Percentiles rank a stretch among this genome's conserved stretches.
Conservation (phyloP, 2,329 filamentous ascomycete genomes). For the Pseudodiploospora longispora region DNA sequence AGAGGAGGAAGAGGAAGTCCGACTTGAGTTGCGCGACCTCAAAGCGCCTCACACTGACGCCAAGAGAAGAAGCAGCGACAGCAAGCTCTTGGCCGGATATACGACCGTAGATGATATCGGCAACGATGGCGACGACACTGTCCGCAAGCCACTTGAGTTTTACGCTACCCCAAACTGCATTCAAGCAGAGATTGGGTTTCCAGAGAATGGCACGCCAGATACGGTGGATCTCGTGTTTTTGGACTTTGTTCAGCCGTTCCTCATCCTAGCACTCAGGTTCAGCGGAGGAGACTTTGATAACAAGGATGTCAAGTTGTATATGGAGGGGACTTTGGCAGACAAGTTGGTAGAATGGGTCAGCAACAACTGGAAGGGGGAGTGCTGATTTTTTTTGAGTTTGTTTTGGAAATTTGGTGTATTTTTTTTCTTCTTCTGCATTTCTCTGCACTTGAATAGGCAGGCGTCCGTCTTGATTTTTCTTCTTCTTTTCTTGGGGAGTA, state of each 20-base stretch:
- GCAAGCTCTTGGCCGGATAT: slow-evolving; percentile 59
- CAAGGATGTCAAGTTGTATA: slow-evolving; percentile 42
- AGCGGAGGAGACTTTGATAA: slow-evolving; percentile 42
- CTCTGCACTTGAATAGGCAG: not conserved
- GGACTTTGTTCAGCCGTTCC: slow-evolving; percentile 80
- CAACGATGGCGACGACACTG: slow-evolving; percentile 79
- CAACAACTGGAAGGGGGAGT: slow-evolving; percentile 47
- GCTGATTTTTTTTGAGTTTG: slow-evolving; percentile 20
- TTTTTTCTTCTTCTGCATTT: not conserved
- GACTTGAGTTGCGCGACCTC: slow-evolving; percentile 23
- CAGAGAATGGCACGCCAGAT: slow-evolving; percentile 49
- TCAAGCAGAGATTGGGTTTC: slow-evolving; percentile 59
- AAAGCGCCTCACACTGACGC: slow-evolving; percentile 20
- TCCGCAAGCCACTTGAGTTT: slow-evolving; percentile 67
- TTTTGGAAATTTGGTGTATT: not conserved
- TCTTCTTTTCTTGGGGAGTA: not conserved
- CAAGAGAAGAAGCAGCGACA: slow-evolving; percentile 17
- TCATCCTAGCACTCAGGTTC: slow-evolving; percentile 65
- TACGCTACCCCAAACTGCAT: slow-evolving; percentile 80
- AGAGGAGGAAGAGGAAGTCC: slow-evolving; percentile 14
- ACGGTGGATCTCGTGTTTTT: slow-evolving; percentile 84
- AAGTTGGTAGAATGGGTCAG: slow-evolving; percentile 50
- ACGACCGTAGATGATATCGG: slow-evolving; percentile 83
- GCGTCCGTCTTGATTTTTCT: not conserved
- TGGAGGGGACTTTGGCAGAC: slow-evolving; percentile 47